phyloP scores from a whole-genome alignment of 2,329 filamentous ascomycete species.

The Cladosporium sp. region DNA sequence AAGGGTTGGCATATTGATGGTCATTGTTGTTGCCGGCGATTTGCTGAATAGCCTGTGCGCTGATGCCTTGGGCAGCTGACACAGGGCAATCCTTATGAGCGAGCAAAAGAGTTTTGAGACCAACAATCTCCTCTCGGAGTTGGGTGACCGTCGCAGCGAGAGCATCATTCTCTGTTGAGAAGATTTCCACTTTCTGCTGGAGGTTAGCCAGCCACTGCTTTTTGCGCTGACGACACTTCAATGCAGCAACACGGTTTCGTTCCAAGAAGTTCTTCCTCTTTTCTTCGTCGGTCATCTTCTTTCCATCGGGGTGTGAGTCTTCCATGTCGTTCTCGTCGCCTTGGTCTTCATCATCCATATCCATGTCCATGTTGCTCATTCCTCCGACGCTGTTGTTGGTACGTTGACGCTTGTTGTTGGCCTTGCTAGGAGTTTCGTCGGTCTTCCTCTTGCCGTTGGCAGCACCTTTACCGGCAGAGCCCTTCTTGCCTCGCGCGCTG shows the following conservation, averaged over 20 bases:
- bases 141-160: conserved; percentile 78
- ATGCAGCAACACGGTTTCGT: conserved; percentile 86
- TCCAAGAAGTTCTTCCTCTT: conserved; percentile 98
- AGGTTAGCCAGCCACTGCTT: conserved; percentile 98
- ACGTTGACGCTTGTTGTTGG: conserved; percentile 68
- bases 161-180: conserved; percentile 84
- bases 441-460: conserved; percentile 73
- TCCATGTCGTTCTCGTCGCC: conserved; percentile 40
- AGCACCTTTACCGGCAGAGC: conserved; percentile 46
- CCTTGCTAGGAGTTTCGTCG: conserved; percentile 65
- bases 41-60: conserved; percentile 46
- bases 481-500: conserved; percentile 64
- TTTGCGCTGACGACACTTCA: conserved; percentile 96
- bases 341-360: conserved; percentile 54
- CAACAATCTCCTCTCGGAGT: conserved; percentile 87
- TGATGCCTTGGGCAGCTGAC: conserved; percentile 76
- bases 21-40: conserved; percentile 43
- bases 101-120: conserved; percentile 84
- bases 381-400: conserved; percentile 38
- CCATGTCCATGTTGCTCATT: conserved; percentile 29
- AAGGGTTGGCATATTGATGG: conserved; percentile 43
- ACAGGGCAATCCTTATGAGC: conserved; percentile 97
- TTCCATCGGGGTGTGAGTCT: conserved; percentile 48
- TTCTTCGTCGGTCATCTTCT: conserved; percentile 97
- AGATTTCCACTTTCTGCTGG: conserved; percentile 90